A percentile compares a stretch with the other conserved stretches of the same genome.
Conservation (phyloP, 371 early-diverging fungal species). For the Apophysomyces ossiformis region DNA sequence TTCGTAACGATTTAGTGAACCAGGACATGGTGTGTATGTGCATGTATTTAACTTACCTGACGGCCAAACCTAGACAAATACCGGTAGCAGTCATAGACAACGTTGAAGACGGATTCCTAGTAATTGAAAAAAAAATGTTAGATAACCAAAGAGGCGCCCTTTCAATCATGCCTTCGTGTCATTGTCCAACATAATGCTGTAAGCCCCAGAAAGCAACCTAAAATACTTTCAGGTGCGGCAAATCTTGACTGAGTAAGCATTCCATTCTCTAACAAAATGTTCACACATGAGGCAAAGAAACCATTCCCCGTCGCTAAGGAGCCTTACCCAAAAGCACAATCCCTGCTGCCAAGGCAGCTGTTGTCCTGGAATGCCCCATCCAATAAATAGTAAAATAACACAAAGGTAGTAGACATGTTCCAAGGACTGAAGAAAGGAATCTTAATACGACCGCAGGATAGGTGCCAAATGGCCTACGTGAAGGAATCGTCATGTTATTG, state of each 20-base stretch:
- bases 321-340: slow-evolving; percentile 38
- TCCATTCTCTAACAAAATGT: slow-evolving; percentile 27
- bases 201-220: slow-evolving; percentile 24
- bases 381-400: slow-evolving; percentile 33
- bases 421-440: slow-evolving; percentile 29
- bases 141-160: not conserved
- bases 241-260: slow-evolving; percentile 40
- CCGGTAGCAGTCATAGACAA: slow-evolving; percentile 8
- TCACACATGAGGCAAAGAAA: not conserved
- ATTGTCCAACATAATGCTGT: slow-evolving; percentile 24
- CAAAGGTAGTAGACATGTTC: slow-evolving; percentile 33
- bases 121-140: slow-evolving; percentile 14
- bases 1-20: slow-evolving; percentile 5
- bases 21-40: not conserved
- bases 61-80: slow-evolving; percentile 12
- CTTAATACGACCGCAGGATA: slow-evolving; percentile 36
- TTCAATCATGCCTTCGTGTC: not conserved
- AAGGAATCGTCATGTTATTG: not conserved
- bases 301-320: not conserved
- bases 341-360: slow-evolving; percentile 38
- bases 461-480: slow-evolving; percentile 21
- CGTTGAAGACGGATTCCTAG: not conserved
- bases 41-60: slow-evolving; percentile 16
- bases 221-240: slow-evolving; percentile 29
- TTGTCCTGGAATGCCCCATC: slow-evolving; percentile 30